A percentile compares a stretch with the other conserved stretches of the same genome.
phyloP scores from a whole-genome alignment of 1,139 yeast species.

The Yamadazyma pseudoaaseri region DNA sequence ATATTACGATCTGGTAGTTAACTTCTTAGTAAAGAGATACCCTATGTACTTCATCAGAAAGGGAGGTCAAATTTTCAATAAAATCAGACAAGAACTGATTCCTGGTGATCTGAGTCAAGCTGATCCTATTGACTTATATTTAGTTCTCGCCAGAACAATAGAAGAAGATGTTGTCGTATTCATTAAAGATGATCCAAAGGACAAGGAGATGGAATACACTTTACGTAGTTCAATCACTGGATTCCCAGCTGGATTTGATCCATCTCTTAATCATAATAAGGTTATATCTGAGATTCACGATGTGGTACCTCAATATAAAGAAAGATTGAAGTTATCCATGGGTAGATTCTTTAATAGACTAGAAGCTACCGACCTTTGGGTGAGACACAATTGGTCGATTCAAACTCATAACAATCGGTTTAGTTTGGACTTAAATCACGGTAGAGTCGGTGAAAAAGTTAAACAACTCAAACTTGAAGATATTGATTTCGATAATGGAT shows the following conservation, averaged over 20 bases:
- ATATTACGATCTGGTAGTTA: slow-evolving; percentile 27
- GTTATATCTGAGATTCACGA: slow-evolving; percentile 39
- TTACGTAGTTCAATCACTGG: slow-evolving; percentile 37
- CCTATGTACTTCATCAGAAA: slow-evolving; percentile 31
- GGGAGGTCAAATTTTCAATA: slow-evolving; percentile 20
- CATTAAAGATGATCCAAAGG: slow-evolving; percentile 33
- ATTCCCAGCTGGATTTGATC: slow-evolving; percentile 46
- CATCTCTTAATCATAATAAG: slow-evolving; percentile 29
- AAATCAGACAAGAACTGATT: slow-evolving; percentile 26
- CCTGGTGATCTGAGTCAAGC: slow-evolving; percentile 20
- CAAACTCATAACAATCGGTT: slow-evolving; percentile 33
- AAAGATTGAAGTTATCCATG: slow-evolving; percentile 36
- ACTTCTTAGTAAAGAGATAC: slow-evolving; percentile 29
- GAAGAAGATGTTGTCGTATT: slow-evolving; percentile 43
- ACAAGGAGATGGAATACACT: slow-evolving; percentile 34
- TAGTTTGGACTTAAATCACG: slow-evolving; percentile 32
- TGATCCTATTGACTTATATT: slow-evolving; percentile 21
- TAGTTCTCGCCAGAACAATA: slow-evolving; percentile 26
- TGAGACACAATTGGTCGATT: slow-evolving; percentile 42
- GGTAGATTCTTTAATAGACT: slow-evolving; percentile 37
- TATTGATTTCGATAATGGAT: slow-evolving; percentile 36
- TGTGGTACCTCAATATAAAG: slow-evolving; percentile 42
- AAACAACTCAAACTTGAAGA: slow-evolving; percentile 23
- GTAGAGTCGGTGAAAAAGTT: slow-evolving; percentile 28
- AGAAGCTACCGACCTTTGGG: slow-evolving; percentile 39